A percentile compares a stretch with the other conserved stretches of the same genome.
Evolutionary conservation across 2,329 filamentous ascomycete species (phyloP).

Genomic region (Daldinia sp.): DNA sequence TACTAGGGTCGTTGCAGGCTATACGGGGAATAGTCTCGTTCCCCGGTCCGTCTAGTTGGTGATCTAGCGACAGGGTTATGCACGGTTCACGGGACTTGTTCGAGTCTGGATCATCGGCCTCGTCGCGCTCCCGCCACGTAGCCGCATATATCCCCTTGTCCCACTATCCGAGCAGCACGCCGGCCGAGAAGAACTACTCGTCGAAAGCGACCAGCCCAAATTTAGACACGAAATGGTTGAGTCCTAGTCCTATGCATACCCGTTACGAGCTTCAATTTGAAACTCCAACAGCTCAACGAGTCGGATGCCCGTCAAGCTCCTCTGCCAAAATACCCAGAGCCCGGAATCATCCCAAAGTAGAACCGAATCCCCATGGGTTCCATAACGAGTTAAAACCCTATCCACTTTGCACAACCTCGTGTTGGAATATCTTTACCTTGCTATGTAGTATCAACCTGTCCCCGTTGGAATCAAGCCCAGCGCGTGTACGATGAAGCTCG

Average conservation of each 20-base stretch:
- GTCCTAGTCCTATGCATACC: constrained; percentile 14
- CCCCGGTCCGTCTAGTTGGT: constrained; percentile 26
- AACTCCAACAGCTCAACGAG: constrained; percentile 15
- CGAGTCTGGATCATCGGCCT: constrained; percentile 28
- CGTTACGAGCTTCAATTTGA: constrained; percentile 24
- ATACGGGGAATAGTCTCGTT: constrained; percentile 27
- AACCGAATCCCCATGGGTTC: constrained; percentile 24
- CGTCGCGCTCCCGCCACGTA: constrained; percentile 24
- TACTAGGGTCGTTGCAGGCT: constrained; percentile 29
- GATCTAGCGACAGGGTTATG: constrained; percentile 39
- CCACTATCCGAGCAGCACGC: constrained; percentile 16
- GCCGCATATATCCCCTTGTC: constrained; percentile 21
- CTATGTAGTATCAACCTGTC: constrained; percentile 31
- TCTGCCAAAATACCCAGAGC: constrained; percentile 23
- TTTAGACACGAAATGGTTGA: constrained; percentile 41
- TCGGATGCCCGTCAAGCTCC: constrained; percentile 5
- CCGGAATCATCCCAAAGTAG: constrained; percentile 21
- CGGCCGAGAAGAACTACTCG: constrained; percentile 26
- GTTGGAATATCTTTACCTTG: constrained; percentile 23
- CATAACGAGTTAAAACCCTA: constrained; percentile 12
- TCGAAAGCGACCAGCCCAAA: constrained; percentile 28
- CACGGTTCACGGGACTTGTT: constrained; percentile 21
- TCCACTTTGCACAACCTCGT: constrained; percentile 33
- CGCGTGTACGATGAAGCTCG: constrained; percentile 7
- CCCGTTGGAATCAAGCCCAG: not conserved